These are phyloP conservation scores for Pseudocercospora pini-densiflorae DNA, from an alignment of 2,329 filamentous ascomycete species.

Conservation along the genomic window DNA sequence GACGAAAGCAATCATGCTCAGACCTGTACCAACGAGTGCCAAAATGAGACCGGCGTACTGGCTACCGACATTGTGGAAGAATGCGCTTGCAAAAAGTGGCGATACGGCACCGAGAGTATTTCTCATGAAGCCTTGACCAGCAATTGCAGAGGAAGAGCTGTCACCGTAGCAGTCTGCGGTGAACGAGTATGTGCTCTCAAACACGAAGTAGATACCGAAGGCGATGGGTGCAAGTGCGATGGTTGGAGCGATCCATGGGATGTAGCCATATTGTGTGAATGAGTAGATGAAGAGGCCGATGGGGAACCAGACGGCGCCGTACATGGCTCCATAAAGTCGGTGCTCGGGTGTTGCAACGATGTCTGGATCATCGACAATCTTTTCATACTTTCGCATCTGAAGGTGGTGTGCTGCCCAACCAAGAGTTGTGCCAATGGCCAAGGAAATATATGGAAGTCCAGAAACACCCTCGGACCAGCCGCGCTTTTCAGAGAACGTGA, in stretches of 20 bases:
- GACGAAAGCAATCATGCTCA: slow-evolving; percentile 49
- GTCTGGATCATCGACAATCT: slow-evolving; percentile 43
- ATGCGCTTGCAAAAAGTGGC: slow-evolving; percentile 57
- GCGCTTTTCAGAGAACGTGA: slow-evolving; percentile 57
- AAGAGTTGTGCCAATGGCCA: slow-evolving; percentile 54
- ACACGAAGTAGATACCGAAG: slow-evolving; percentile 60
- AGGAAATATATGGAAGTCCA: slow-evolving; percentile 58
- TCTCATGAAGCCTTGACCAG: slow-evolving; percentile 58
- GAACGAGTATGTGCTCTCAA: slow-evolving; percentile 54
- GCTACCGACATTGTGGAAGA: slow-evolving; percentile 59
- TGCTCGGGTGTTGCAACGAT: slow-evolving; percentile 48
- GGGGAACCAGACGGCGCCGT: slow-evolving; percentile 53
- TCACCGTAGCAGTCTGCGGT: slow-evolving; percentile 60
- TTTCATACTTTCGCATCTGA: slow-evolving; percentile 57
- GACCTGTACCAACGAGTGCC: slow-evolving; percentile 50
- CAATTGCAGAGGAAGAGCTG: slow-evolving; percentile 50
- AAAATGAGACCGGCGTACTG: slow-evolving; percentile 58
- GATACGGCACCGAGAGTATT: slow-evolving; percentile 59
- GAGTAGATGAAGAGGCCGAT: slow-evolving; percentile 59
- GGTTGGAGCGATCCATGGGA: slow-evolving; percentile 56
- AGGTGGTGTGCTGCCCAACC: slow-evolving; percentile 55
- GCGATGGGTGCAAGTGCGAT: slow-evolving; percentile 57
- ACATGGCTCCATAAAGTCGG: slow-evolving; percentile 57
- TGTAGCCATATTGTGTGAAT: slow-evolving; percentile 57
- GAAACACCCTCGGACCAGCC: slow-evolving; percentile 57